Evolutionary conservation across 345 rosid genomes (phyloP).

Genomic region (Citrus reticulata): DNA sequence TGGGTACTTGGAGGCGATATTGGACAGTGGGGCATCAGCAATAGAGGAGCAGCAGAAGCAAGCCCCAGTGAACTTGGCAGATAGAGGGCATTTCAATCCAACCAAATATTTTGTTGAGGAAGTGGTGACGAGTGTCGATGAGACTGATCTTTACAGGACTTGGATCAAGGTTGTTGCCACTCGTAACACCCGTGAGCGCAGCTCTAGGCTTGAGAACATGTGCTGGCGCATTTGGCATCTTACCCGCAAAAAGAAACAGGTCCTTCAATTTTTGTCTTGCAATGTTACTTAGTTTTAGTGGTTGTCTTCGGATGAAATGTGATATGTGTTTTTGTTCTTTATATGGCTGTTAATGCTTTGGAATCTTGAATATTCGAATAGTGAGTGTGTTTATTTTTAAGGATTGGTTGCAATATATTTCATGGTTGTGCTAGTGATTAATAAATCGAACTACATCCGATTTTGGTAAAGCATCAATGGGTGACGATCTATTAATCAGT

Average conservation of each 20-base stretch:
- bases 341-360: not conserved
- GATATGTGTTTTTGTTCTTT: not conserved
- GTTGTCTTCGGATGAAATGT: not conserved
- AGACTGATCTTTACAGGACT: constrained; percentile 80
- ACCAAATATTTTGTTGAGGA: constrained; percentile 93
- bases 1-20: constrained; percentile 91
- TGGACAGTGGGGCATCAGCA: constrained; percentile 65
- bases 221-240: constrained; percentile 99
- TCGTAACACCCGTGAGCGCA: constrained; percentile 87
- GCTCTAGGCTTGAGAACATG: constrained; percentile 96
- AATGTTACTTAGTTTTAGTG: not conserved
- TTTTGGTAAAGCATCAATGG: not conserved
- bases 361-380: not conserved
- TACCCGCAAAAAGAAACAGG: constrained; percentile 98
- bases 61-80: constrained; percentile 36
- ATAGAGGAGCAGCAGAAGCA: constrained; percentile 59
- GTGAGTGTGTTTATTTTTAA: too few species aligned
- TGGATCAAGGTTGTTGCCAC: constrained; percentile 98
- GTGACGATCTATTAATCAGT: not conserved
- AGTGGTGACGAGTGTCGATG: constrained; percentile 90
- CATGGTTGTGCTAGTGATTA: not conserved
- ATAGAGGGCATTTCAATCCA: constrained; percentile 67
- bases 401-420: too few species aligned
- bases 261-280: constrained; percentile 5
- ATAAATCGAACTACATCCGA: not conserved